phyloP scores from a whole-genome alignment of 2,329 filamentous ascomycete species.

The Fusarium sp. region DNA sequence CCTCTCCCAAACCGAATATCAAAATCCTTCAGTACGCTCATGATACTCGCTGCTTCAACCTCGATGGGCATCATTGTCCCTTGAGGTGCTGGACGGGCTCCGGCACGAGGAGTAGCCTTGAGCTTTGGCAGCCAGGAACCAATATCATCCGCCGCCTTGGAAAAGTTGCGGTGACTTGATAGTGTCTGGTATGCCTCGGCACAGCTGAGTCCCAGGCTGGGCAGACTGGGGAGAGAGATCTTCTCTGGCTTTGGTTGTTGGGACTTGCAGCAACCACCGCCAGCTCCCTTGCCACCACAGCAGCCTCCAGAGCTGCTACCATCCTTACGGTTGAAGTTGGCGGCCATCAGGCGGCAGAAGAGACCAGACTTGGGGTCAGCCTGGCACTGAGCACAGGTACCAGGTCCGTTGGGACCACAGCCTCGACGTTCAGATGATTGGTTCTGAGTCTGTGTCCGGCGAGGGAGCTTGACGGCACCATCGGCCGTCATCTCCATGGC shows the following conservation, averaged over 20 bases:
- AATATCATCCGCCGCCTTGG: slow-evolving; percentile 78
- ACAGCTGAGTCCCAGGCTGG: slow-evolving; percentile 73
- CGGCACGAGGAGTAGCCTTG: slow-evolving; percentile 64
- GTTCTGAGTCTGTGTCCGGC: slow-evolving; percentile 48
- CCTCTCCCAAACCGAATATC: slow-evolving; percentile 76
- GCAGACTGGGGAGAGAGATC: slow-evolving; percentile 52
- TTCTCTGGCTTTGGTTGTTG: slow-evolving; percentile 47
- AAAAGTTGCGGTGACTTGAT: slow-evolving; percentile 81
- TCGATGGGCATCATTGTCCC: slow-evolving; percentile 72
- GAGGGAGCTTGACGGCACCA: slow-evolving; percentile 70
- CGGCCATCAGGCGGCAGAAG: slow-evolving; percentile 85
- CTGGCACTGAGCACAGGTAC: slow-evolving; percentile 82
- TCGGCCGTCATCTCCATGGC: slow-evolving; percentile 71
- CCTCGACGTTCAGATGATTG: slow-evolving; percentile 50
- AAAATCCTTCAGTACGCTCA: slow-evolving; percentile 86
- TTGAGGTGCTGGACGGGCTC: slow-evolving; percentile 45
- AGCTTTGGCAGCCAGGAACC: slow-evolving; percentile 82
- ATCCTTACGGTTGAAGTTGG: slow-evolving; percentile 65
- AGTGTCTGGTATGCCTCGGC: slow-evolving; percentile 84
- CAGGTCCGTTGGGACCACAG: slow-evolving; percentile 77
- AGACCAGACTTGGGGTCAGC: slow-evolving; percentile 83
- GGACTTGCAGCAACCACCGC: slow-evolving; percentile 74
- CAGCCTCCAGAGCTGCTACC: slow-evolving; percentile 62
- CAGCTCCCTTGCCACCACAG: slow-evolving; percentile 71
- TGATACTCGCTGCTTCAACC: slow-evolving; percentile 85